A percentile compares a stretch with the other conserved stretches of the same genome.
phyloP scores from a whole-genome alignment of 805 yeast species.

The Cyberlindnera xylosilytica region DNA sequence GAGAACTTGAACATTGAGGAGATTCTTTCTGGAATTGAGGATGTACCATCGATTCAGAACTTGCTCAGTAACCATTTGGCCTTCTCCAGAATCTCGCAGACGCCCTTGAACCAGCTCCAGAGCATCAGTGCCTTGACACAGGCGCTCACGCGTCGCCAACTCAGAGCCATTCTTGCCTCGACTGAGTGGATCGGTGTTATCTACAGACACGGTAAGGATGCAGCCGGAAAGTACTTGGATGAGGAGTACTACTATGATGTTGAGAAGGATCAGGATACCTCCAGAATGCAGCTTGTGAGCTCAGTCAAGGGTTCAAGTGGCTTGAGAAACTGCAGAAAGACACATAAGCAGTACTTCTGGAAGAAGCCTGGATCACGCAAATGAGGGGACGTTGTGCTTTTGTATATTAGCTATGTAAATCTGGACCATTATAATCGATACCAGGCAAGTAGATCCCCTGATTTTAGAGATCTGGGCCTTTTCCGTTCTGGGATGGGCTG shows the following conservation, averaged over 20 bases:
- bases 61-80: conserved; percentile 82
- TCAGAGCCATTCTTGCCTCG: conserved; percentile 42
- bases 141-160: conserved; percentile 40
- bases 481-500: conserved; percentile 3
- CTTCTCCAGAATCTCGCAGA: conserved; percentile 81
- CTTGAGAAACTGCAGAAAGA: conserved; percentile 84
- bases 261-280: conserved; percentile 72
- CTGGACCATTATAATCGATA: too few relatives aligned
- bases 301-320: conserved; percentile 79
- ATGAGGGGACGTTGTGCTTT: too few relatives aligned
- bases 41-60: conserved; percentile 53
- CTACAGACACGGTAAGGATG: conserved; percentile 87
- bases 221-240: conserved; percentile 91
- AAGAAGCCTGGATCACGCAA: conserved; percentile 37
- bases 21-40: conserved; percentile 33
- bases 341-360: conserved; percentile 74
- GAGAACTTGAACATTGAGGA: conserved; percentile 28
- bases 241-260: conserved; percentile 91
- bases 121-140: conserved; percentile 57
- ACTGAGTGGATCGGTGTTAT: conserved; percentile 79
- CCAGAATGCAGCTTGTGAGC: conserved; percentile 66
- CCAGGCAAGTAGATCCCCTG: too few relatives aligned
- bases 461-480: neutral
- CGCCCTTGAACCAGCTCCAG: conserved; percentile 73
- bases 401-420: conserved; percentile 1